Conservation (phyloP, 306 rosid genomes). For the Nissolia schottii region DNA sequence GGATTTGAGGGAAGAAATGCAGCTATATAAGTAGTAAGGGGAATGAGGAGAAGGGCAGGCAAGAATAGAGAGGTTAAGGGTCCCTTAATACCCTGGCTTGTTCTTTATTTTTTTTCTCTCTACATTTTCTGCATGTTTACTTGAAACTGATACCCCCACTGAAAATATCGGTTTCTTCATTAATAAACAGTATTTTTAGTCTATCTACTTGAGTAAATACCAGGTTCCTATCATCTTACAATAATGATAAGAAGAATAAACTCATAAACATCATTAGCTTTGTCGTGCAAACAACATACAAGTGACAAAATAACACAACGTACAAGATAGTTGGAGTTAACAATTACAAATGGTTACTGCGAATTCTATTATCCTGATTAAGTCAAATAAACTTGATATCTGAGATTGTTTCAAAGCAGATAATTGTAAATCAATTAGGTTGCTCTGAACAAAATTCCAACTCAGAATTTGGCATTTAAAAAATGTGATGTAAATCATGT, state of each 20-base stretch:
- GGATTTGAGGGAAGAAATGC: no score
- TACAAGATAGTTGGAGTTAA: background rate
- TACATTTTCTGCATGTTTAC: no score
- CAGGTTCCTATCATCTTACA: no score
- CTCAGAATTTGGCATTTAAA: background rate
- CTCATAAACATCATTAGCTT: background rate
- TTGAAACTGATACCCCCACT: no score
- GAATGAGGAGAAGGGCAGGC: no score
- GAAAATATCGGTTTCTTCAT: no score
- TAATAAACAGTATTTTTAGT: no score
- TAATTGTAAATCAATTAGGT: background rate
- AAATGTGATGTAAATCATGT: background rate
- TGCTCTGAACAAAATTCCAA: background rate
- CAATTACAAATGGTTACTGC: conserved; percentile 1
- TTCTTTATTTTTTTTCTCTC: no score
- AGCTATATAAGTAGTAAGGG: no score
- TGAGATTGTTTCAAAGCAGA: conserved; percentile 1
- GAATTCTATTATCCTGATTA: conserved; percentile 8
- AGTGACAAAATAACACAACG: background rate
- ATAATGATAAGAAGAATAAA: background rate
- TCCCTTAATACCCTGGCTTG: no score
- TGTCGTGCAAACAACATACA: background rate
- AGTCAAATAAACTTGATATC: background rate
- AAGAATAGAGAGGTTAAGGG: no score
- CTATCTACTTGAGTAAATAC: no score